phyloP scores from a whole-genome alignment of 148 eudicot genomes.

The Nepenthes gracilis region DNA sequence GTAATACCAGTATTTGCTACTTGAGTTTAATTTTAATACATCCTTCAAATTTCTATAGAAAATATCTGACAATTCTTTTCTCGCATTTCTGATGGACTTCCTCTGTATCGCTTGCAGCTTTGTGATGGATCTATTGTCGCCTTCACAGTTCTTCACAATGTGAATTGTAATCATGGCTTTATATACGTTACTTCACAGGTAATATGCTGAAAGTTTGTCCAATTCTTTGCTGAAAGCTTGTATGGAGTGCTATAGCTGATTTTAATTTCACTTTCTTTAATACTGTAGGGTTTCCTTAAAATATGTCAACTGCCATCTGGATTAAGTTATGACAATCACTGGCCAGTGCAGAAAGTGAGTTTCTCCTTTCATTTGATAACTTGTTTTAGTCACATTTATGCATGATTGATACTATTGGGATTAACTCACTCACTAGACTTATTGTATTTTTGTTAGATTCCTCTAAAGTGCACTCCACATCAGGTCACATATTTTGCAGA shows the following conservation, averaged over 20 bases:
- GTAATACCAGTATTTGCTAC: too few species aligned
- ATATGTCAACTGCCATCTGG: slow-evolving; percentile 80
- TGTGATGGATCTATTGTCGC: slow-evolving; percentile 93
- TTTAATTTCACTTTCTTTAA: slow-evolving; percentile 1
- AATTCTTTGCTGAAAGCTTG: not conserved
- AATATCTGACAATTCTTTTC: too few species aligned
- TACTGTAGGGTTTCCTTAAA: slow-evolving; percentile 69
- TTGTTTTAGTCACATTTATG: slow-evolving; percentile 5
- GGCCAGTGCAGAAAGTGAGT: slow-evolving; percentile 91
- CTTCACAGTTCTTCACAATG: slow-evolving; percentile 94
- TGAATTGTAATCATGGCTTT: slow-evolving; percentile 93
- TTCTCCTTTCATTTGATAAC: not conserved
- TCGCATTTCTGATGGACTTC: too few species aligned
- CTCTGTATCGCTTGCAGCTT: slow-evolving; percentile 33
- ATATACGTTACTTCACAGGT: slow-evolving; percentile 92
- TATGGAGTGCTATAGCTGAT: not conserved
- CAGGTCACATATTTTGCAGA: slow-evolving; percentile 93
- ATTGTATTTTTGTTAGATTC: slow-evolving; percentile 36
- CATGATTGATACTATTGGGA: not conserved
- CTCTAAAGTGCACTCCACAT: slow-evolving; percentile 97
- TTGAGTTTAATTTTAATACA: too few species aligned
- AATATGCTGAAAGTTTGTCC: slow-evolving; percentile 7
- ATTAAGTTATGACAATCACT: slow-evolving; percentile 73
- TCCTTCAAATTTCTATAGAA: too few species aligned
- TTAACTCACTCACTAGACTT: slow-evolving; percentile 7